Base-by-base conservation (phyloP, 257 asterid species). In the Scutellaria barbata region DNA sequence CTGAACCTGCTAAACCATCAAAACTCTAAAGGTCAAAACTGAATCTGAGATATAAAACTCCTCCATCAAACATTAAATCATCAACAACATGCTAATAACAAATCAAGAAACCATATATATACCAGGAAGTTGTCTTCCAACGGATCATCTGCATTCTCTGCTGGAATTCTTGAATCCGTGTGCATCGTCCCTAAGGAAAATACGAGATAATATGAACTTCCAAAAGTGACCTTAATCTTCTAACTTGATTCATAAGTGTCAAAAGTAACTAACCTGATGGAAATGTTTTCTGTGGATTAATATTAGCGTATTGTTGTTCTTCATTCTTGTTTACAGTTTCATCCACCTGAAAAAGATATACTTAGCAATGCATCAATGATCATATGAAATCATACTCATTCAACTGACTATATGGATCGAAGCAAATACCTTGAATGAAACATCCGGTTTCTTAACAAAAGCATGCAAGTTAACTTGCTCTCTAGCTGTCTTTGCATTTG, bases 101-200 rank as follows among this genome's bases (percentile, higher is more conserved):
- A 67, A 57, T 43, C 50, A 59, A 63, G 40, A 71, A 41, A 17
- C 40, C 39, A 17, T 48, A 4, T 57, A 16, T 74, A n/a, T 88
- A 94, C 98, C 98, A 71, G 35, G 67, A 83, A 91, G 69, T 70
- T 76, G 59, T 45, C 89, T 65, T 80, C 87, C 40, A 79, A 72
- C 33, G 74, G 57, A 73, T 89, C 95, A 25, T 89, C 96, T 2
- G 68, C 54, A 55, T 62, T 76, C 73, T 76, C 95, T 55, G 42
- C 70, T 50, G 82, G 73, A 54, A 60, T 64, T 64, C 76, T 81
- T 41, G 77, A 20, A 51, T 73, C 74, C 51, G 67, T 65, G 76
- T 55, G 77, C 75, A 20, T 63, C 33, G 71, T 65, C 64, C 80
- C 98, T 87, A 83, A 11, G 42, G 75, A 69, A 22, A 78, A 74